Evolutionary conservation across 257 asterid genomes (phyloP).

Genomic region (Salvia splendens): DNA sequence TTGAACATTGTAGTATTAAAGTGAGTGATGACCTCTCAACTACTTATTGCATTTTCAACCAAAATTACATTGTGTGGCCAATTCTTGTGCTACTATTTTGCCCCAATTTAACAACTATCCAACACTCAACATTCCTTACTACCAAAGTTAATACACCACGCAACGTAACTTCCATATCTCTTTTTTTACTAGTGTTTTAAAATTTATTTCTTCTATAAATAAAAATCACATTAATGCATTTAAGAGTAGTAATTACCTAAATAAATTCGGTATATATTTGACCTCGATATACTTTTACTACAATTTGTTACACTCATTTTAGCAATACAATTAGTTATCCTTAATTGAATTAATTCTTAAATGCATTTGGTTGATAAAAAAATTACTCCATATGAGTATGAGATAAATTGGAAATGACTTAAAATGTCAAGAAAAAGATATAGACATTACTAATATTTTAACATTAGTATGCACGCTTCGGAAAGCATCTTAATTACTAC

Average conservation of each 20-base stretch:
- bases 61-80: constrained; percentile 33
- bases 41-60: constrained; percentile 27
- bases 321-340: neutral
- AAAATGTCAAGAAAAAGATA: too few species aligned
- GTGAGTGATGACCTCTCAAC: constrained; percentile 31
- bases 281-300: too few species aligned
- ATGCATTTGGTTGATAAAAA: neutral
- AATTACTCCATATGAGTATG: neutral
- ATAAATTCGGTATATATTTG: too few species aligned
- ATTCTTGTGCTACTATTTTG: neutral
- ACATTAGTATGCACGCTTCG: neutral
- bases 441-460: neutral
- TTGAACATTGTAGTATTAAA: neutral
- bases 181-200: neutral
- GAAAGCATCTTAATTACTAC: too few species aligned
- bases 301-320: neutral
- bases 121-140: neutral
- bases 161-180: neutral
- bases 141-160: neutral
- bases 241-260: too few species aligned
- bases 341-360: neutral
- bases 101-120: neutral
- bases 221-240: neutral
- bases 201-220: neutral
- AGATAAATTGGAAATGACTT: neutral